These are phyloP conservation scores for Corynascus novoguineensis DNA, from an alignment of 495 filamentous ascomycete genomes.

Conservation along the genomic window DNA sequence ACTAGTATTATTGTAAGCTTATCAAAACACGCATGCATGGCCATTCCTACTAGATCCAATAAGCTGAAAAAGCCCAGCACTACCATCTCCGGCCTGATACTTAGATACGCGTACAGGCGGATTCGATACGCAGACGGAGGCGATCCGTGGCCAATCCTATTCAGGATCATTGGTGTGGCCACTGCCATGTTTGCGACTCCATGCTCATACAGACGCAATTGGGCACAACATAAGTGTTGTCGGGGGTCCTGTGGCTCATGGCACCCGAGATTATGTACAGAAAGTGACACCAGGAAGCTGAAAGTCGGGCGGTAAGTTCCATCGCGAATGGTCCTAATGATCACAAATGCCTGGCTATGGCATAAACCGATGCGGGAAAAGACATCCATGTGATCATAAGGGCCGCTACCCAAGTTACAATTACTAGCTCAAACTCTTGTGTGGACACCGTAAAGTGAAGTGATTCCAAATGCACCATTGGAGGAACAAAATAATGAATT, in stretches of 20 bases:
- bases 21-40: no score
- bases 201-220: slow-evolving; percentile 46
- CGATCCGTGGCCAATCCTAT: slow-evolving; percentile 46
- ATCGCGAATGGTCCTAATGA: slow-evolving; percentile 7
- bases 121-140: slow-evolving; percentile 43
- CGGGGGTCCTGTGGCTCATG: slow-evolving; percentile 46
- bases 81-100: slow-evolving; percentile 25
- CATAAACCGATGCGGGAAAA: no score
- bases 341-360: not conserved
- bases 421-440: no score
- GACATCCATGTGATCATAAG: no score
- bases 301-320: no score
- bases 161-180: slow-evolving; percentile 39
- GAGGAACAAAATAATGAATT: no score
- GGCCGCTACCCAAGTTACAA: no score
- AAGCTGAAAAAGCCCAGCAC: slow-evolving; percentile 38
- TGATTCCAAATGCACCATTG: no score
- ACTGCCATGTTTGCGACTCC: slow-evolving; percentile 50
- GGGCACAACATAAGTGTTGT: slow-evolving; percentile 44
- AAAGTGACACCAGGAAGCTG: slow-evolving; percentile 41
- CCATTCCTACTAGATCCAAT: slow-evolving; percentile 35
- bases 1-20: no score
- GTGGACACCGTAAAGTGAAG: no score
- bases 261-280: slow-evolving; percentile 45
- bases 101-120: slow-evolving; percentile 41